Evolutionary conservation across 2,329 filamentous ascomycete genomes (phyloP).

Genomic region (Tolypocladium endophyticum): DNA sequence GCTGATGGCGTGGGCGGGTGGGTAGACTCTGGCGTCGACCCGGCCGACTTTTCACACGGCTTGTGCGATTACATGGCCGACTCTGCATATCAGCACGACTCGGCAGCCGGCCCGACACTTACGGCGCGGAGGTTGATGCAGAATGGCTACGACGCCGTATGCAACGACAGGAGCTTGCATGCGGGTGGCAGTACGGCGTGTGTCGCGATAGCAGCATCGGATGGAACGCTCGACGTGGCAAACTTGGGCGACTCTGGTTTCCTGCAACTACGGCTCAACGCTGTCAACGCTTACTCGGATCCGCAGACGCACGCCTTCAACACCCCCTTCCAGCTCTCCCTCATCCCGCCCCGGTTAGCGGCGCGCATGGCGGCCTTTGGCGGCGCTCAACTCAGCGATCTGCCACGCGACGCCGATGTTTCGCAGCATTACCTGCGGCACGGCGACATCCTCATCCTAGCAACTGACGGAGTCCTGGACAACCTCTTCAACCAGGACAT

Average conservation of each 20-base stretch:
- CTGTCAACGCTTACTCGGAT: constrained; percentile 70
- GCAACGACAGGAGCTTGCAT: constrained; percentile 58
- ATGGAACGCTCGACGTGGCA: constrained; percentile 74
- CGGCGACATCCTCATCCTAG: constrained; percentile 88
- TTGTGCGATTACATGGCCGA: constrained; percentile 89
- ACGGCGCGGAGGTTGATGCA: constrained; percentile 66
- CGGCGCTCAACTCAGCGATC: constrained; percentile 68
- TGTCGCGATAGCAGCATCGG: constrained; percentile 63
- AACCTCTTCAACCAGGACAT: constrained; percentile 90
- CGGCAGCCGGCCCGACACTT: constrained; percentile 27
- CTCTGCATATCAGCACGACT: constrained; percentile 50
- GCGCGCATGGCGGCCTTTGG: constrained; percentile 77
- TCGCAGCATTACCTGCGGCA: constrained; percentile 69
- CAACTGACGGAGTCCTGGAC: constrained; percentile 92
- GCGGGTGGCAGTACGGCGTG: constrained; percentile 91
- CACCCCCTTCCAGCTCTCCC: constrained; percentile 87
- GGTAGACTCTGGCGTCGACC: constrained; percentile 85
- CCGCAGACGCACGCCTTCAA: constrained; percentile 97
- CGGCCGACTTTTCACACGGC: constrained; percentile 88
- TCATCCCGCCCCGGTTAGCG: constrained; percentile 71
- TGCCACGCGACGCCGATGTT: constrained; percentile 74
- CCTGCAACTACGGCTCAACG: constrained; percentile 74
- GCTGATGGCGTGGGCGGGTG: constrained; percentile 95
- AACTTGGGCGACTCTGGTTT: constrained; percentile 96
- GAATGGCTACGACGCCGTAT: constrained; percentile 72